Base-by-base conservation (phyloP, 2,329 filamentous ascomycete species). In the Atkinsonella texensis region DNA sequence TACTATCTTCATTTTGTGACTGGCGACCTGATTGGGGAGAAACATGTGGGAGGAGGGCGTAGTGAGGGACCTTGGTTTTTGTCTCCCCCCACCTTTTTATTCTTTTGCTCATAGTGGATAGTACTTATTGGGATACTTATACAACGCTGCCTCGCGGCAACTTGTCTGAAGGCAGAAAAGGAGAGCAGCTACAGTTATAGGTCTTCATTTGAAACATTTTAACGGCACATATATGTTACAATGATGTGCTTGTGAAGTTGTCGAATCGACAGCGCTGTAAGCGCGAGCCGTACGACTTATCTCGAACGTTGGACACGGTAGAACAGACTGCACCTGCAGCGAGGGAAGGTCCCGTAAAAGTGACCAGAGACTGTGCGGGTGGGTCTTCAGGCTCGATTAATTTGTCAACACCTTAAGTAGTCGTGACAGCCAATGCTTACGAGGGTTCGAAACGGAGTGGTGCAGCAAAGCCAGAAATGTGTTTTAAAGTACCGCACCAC, bases 61-160 rank as follows among this genome's bases (percentile, higher is more conserved):
- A n/a, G 40, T 17, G 39, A 47, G 58, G 53, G 59, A 28, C 28
- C 7, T 46, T 7, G 9, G 15, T 39, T 46, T 43, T 11, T 39
- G 5, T 44, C 13, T 23, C 11, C 2, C 31, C 11, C 13, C 6
- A 32, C 17, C 4, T 2, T n/a, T 44, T 40, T 31, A 2, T 41
- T 23, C 18, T 48, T 23, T 23, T 23, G 20, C 38, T 7, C 13
- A 31, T 32, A 46, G 31, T n/a, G 49, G 43, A 28, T 8, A 28
- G n/a, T 10, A 15, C 35, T 18, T 42, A 35, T 23, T 12, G 9
- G 42, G 32, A 50, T 50, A 33, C 41, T 62, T 62, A 63, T 69
- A 72, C 68, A 72, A 68, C 65, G 68, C 64, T 74, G 70, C 71
- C 72, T 73, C 72, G 58, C 72, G 72, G 71, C 68, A 70, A 62